Evolutionary conservation across 257 asterid genomes (phyloP).

Genomic region (Cruciata laevipes): DNA sequence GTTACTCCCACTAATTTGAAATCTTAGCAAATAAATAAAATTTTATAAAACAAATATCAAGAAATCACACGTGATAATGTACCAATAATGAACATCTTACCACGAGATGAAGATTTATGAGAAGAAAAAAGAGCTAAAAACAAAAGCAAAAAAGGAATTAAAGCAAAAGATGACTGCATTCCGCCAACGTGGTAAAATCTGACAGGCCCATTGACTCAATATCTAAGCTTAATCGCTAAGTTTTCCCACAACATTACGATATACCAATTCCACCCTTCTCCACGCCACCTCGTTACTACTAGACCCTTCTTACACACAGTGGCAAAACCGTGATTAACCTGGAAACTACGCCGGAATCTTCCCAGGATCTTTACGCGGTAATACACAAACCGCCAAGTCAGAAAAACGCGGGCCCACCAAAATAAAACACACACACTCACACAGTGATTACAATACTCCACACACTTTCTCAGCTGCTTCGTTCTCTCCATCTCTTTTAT

Average conservation of each 20-base stretch:
- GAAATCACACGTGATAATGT: not conserved
- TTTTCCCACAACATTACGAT: not conserved
- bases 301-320: not conserved
- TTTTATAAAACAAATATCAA: not conserved
- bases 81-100: not conserved
- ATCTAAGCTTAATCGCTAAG: slow-evolving; percentile 40
- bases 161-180: slow-evolving; percentile 6
- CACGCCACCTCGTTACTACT: not conserved
- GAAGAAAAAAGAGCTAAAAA: not conserved
- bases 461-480: not conserved
- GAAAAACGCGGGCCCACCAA: slow-evolving; percentile 32
- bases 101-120: not conserved
- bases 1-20: too few relatives aligned
- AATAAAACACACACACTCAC: not conserved
- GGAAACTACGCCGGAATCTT: not conserved
- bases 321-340: slow-evolving; percentile 1
- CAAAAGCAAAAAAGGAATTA: not conserved
- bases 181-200: slow-evolving; percentile 9
- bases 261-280: slow-evolving; percentile 1
- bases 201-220: slow-evolving; percentile 30
- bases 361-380: slow-evolving; percentile 35
- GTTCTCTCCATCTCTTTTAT: not conserved
- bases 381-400: slow-evolving; percentile 26
- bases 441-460: not conserved
- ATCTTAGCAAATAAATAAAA: not conserved